Percentiles rank a stretch among this genome's conserved stretches.
Conservation (phyloP, 2,329 filamentous ascomycete genomes). For the Pseudohalonectria lignicola region DNA sequence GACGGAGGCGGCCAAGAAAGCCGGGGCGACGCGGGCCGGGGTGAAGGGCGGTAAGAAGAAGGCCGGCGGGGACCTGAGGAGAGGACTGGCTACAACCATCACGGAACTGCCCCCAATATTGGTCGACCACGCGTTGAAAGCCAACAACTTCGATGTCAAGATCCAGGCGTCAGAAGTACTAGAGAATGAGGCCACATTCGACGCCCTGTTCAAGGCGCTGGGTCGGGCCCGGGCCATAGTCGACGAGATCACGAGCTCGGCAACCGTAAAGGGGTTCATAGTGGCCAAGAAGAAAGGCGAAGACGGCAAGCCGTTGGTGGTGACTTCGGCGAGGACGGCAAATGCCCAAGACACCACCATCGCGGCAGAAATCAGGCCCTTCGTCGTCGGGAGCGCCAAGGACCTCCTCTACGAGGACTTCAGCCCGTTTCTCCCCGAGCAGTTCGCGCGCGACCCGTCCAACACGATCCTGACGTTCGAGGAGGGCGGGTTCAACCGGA, state of each 20-base stretch:
- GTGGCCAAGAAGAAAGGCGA: constrained; percentile 54
- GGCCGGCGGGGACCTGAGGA: constrained; percentile 63
- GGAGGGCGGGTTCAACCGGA: constrained; percentile 84
- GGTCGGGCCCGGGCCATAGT: constrained; percentile 60
- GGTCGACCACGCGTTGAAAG: constrained; percentile 72
- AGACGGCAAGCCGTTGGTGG: no score
- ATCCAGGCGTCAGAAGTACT: constrained; percentile 60
- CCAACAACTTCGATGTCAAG: constrained; percentile 57
- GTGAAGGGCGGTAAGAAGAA: constrained; percentile 64
- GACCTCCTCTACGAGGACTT: constrained; percentile 80
- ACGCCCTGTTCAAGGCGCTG: constrained; percentile 57
- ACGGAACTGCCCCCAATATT: constrained; percentile 82
- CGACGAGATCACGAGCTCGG: constrained; percentile 53
- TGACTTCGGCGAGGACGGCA: no score
- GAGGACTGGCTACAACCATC: constrained; percentile 71
- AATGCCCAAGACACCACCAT: constrained; percentile 7
- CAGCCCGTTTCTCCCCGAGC: constrained; percentile 78
- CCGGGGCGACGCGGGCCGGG: constrained; percentile 14
- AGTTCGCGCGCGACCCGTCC: constrained; percentile 58
- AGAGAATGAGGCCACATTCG: constrained; percentile 50
- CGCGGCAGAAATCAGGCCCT: constrained; percentile 1
- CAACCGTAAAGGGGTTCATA: constrained; percentile 72
- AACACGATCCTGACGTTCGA: constrained; percentile 66
- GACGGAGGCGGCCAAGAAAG: constrained; percentile 38
- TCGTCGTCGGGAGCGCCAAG: constrained; percentile 4